A percentile compares a stretch with the other conserved stretches of the same genome.
Evolutionary conservation across 257 asterid species (phyloP).

Genomic region (Ballota nigra): DNA sequence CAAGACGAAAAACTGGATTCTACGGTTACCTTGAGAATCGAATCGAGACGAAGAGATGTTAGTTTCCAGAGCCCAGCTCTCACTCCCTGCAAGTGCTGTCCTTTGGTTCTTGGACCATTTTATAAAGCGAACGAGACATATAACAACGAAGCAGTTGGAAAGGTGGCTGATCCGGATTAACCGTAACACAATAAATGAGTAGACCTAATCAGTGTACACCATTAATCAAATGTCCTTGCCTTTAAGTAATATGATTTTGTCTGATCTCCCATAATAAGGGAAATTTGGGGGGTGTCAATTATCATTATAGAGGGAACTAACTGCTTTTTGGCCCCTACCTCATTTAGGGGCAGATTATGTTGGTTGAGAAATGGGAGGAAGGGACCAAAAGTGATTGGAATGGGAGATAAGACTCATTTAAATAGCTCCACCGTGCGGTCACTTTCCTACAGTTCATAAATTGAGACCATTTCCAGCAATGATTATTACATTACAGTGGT

Average conservation of each 20-base stretch:
- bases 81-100: neutral
- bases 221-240: neutral
- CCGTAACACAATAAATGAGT: slow-evolving; percentile 22
- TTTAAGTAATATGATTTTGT: slow-evolving; percentile 2
- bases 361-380: slow-evolving; percentile 1
- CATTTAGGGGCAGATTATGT: neutral
- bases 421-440: slow-evolving; percentile 8
- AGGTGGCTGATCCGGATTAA: slow-evolving; percentile 6
- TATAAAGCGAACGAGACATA: slow-evolving; percentile 12
- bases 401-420: slow-evolving; percentile 6
- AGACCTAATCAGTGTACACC: slow-evolving; percentile 17
- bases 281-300: neutral
- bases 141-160: neutral
- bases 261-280: neutral
- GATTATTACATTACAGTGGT: neutral
- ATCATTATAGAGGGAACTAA: neutral
- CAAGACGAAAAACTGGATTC: slow-evolving; percentile 8
- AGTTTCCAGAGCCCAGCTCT: neutral
- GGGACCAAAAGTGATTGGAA: slow-evolving; percentile 26
- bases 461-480: slow-evolving; percentile 15
- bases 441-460: slow-evolving; percentile 30
- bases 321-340: slow-evolving; percentile 25
- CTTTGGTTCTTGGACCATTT: slow-evolving; percentile 8
- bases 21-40: slow-evolving; percentile 16
- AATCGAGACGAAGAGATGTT: neutral